Percentiles rank a stretch among this genome's conserved stretches.
Evolutionary conservation across 2,329 filamentous ascomycete genomes (phyloP).

Genomic region (Anisogramma anomala): DNA sequence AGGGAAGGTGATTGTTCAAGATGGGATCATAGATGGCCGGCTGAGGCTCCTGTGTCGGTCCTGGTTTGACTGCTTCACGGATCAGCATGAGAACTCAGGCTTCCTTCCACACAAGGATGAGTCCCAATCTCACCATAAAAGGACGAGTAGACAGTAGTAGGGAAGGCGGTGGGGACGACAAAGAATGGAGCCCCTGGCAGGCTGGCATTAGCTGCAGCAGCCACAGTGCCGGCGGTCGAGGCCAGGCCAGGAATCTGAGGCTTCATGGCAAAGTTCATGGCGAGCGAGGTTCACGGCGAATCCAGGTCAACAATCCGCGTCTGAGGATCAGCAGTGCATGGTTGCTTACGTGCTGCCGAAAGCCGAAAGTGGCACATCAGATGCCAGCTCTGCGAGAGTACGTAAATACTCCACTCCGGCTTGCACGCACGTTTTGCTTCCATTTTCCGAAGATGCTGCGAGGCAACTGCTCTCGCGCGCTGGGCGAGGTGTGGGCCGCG

Average conservation of each 20-base stretch:
- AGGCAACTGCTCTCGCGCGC: too few species aligned
- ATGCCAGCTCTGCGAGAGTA: too few species aligned
- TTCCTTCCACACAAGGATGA: neutral
- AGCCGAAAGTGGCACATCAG: too few species aligned
- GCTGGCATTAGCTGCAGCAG: conserved; percentile 4
- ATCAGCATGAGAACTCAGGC: neutral
- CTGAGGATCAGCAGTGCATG: too few species aligned
- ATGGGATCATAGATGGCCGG: conserved; percentile 39
- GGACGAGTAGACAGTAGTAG: conserved; percentile 37
- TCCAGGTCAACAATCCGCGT: neutral
- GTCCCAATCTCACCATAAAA: conserved; percentile 29
- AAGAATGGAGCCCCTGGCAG: conserved; percentile 26
- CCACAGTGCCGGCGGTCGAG: neutral
- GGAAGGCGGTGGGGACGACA: conserved; percentile 35
- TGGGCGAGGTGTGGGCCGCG: too few species aligned
- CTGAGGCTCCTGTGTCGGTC: conserved; percentile 23
- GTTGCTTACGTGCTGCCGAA: too few species aligned
- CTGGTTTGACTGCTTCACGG: conserved; percentile 19
- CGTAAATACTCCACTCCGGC: too few species aligned
- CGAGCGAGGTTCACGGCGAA: too few species aligned
- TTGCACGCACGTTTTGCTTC: too few species aligned
- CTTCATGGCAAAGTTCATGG: conserved; percentile 6
- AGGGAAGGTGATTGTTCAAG: conserved; percentile 41
- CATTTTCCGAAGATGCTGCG: too few species aligned
- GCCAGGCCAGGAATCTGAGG: conserved; percentile 10